A percentile compares a stretch with the other conserved stretches of the same genome.
Evolutionary conservation across 1,284 basidiomycete genomes (phyloP).

Genomic region (Rhodotorula sp.): DNA sequence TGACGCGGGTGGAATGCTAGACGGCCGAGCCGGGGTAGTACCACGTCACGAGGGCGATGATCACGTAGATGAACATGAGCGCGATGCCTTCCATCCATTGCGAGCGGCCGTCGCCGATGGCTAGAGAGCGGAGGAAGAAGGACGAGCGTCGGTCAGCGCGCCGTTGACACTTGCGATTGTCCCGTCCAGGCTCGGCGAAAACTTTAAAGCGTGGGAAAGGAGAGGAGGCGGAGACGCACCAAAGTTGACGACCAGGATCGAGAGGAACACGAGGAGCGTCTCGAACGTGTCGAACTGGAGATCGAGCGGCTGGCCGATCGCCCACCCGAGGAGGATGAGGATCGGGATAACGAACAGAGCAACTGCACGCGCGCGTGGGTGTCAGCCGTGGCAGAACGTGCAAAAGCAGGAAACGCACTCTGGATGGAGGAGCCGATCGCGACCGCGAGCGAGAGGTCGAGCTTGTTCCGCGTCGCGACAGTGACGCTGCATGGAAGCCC

Average conservation of each 20-base stretch:
- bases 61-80: not conserved
- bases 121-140: not conserved
- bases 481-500: constrained; percentile 58
- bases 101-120: not conserved
- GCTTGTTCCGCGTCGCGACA: constrained; percentile 72
- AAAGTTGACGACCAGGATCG: constrained; percentile 54
- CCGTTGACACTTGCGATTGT: not conserved
- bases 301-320: constrained; percentile 56
- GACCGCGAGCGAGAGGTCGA: constrained; percentile 57
- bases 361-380: constrained; percentile 52
- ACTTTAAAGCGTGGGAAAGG: no score
- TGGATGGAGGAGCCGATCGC: constrained; percentile 26
- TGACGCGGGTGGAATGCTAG: not conserved
- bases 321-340: constrained; percentile 58
- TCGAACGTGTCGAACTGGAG: constrained; percentile 53
- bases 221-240: not conserved
- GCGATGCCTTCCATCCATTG: not conserved
- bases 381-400: not conserved
- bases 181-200: no score
- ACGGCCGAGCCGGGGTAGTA: not conserved
- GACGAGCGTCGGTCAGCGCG: not conserved
- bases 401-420: not conserved
- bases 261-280: constrained; percentile 57
- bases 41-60: constrained; percentile 9
- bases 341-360: constrained; percentile 78